Conservation (phyloP, 2,329 filamentous ascomycete species). For the Claviceps purpurea region DNA sequence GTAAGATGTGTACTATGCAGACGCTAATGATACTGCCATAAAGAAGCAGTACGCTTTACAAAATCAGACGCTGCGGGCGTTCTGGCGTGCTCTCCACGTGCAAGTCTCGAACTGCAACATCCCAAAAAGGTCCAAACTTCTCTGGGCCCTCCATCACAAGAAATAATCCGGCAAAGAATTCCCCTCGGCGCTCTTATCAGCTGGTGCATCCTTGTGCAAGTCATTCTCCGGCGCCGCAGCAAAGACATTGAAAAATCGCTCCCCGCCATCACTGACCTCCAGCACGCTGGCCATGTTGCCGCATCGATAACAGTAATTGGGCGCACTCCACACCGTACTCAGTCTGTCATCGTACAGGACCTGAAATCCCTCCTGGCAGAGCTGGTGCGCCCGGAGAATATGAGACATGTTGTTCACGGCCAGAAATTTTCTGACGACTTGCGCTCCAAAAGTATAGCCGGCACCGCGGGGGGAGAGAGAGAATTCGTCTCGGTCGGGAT, state of each 20-base stretch:
- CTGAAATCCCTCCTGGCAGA: constrained; percentile 96
- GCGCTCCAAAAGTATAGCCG: constrained; percentile 93
- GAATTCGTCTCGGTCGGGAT: constrained; percentile 95
- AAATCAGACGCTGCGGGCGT: too few relatives aligned
- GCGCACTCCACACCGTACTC: constrained; percentile 96
- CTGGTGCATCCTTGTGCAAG: constrained; percentile 69
- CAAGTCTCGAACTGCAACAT: too few relatives aligned
- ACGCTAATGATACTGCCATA: too few relatives aligned
- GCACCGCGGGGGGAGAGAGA: constrained; percentile 85
- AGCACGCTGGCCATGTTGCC: constrained; percentile 95
- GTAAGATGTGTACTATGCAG: too few relatives aligned
- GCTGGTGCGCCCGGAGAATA: constrained; percentile 92
- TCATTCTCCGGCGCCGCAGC: constrained; percentile 95
- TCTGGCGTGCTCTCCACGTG: too few relatives aligned
- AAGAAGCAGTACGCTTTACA: too few relatives aligned
- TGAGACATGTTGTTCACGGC: constrained; percentile 97
- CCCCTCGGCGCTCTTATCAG: constrained; percentile 58
- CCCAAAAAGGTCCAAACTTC: too few relatives aligned
- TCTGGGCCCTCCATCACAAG: constrained; percentile 29
- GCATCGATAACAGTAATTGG: constrained; percentile 90
- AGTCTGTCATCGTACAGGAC: constrained; percentile 89
- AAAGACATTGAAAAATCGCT: constrained; percentile 95
- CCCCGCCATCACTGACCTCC: constrained; percentile 85
- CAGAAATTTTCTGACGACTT: constrained; percentile 96
- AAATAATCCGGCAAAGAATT: constrained; percentile 59